These are phyloP conservation scores for Xylariaceae sp. DNA, from an alignment of 2,329 filamentous ascomycete genomes.

Conservation along the genomic window DNA sequence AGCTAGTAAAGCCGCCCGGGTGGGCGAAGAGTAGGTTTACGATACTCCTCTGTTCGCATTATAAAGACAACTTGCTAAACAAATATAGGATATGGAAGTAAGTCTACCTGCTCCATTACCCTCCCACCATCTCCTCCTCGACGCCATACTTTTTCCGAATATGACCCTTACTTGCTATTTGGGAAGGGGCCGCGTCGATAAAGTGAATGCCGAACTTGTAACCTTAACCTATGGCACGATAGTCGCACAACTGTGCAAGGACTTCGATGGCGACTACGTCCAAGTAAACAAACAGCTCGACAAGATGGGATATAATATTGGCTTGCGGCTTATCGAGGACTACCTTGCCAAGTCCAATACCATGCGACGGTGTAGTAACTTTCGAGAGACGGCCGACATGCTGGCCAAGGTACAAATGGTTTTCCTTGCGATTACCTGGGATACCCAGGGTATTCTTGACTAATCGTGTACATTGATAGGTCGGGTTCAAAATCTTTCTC, in stretches of 20 bases:
- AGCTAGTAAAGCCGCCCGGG: constrained; percentile 64
- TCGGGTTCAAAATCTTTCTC: constrained; percentile 98
- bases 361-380: constrained; percentile 86
- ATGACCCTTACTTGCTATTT: constrained; percentile 23
- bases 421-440: not conserved
- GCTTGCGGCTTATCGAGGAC: constrained; percentile 92
- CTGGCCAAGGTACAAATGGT: constrained; percentile 75
- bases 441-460: not conserved
- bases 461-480: constrained; percentile 55
- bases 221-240: constrained; percentile 98
- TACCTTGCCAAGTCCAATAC: constrained; percentile 95
- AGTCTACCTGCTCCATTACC: constrained; percentile 47
- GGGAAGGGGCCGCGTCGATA: constrained; percentile 86
- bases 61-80: constrained; percentile 27
- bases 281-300: constrained; percentile 98
- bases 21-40: constrained; percentile 65
- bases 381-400: constrained; percentile 95
- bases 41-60: constrained; percentile 6
- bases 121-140: constrained; percentile 3
- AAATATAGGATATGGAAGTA: constrained; percentile 85
- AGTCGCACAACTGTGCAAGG: constrained; percentile 93
- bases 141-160: constrained; percentile 1
- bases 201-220: constrained; percentile 96
- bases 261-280: constrained; percentile 91
- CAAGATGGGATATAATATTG: constrained; percentile 99